Base-by-base conservation (phyloP, 805 yeast species). In the Brettanomyces naardenensis region DNA sequence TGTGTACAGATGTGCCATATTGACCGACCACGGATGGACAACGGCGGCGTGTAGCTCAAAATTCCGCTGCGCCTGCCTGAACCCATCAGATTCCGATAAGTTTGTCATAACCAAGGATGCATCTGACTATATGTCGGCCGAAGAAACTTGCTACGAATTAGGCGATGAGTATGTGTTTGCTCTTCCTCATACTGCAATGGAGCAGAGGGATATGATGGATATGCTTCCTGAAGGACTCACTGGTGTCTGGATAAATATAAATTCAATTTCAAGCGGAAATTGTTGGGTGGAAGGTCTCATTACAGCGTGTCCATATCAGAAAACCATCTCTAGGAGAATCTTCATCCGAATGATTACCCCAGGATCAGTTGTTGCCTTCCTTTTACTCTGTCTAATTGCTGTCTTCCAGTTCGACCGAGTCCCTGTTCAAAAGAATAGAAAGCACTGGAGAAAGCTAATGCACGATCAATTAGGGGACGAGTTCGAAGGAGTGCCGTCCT, bases 281-380 rank as follows among this genome's bases (percentile, higher is more conserved):
- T 89, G 97, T 52, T 90, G 92, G 89, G 88, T 88, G 4, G 95
- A 95, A 1, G 95, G 95, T 0, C 75, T 86, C 0, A 67, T 73
- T 43, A 80, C 90, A 0, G 53, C 62, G 23, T 89, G 97, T 54
- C 96, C 97, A 0, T 88, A 88, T 53, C 74, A 72, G 40, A 64
- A 64, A 33, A 68, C 70, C 1, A 66, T 76, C 7, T 65, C 79
- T 4, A 62, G 64, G 23, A 65, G 75, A 36, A 73, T 73, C 36
- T 79, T 85, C 44, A 73, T 74, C 0, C 66, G 71, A 23, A 70
- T 80, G 70, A 60, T 87, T 18, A 71, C 81, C 0, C 88, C 94
- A 0, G 75, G 80, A n/a, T 62, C 75, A 7, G 69, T 73, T 1
- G 73, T 83, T 20, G 73, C 81, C 2, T 58, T 71, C 5, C 57